A percentile compares a stretch with the other conserved stretches of the same genome.
Conservation (phyloP, 2,329 filamentous ascomycete genomes). For the Didymella glomerata region DNA sequence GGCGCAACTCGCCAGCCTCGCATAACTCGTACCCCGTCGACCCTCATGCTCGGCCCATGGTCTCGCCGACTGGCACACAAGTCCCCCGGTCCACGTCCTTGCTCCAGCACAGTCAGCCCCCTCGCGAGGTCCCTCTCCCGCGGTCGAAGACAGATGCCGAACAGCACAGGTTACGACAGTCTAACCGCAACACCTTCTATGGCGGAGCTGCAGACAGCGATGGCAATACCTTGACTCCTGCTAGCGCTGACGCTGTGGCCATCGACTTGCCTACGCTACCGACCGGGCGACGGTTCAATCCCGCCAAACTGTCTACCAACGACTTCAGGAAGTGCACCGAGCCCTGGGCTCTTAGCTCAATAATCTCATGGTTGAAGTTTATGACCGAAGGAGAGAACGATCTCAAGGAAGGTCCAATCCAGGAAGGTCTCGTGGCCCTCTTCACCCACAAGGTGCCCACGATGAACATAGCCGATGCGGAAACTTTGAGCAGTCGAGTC, state of each 20-base stretch:
- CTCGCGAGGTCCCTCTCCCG: conserved; percentile 80
- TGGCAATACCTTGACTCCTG: conserved; percentile 66
- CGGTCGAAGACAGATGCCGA: conserved; percentile 95
- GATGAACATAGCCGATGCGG: conserved; percentile 97
- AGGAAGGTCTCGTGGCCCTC: conserved; percentile 85
- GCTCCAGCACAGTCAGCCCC: conserved; percentile 81
- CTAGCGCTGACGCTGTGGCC: conserved; percentile 61
- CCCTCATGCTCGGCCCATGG: conserved; percentile 43
- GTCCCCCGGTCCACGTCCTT: conserved; percentile 66
- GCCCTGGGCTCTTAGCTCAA: conserved; percentile 91
- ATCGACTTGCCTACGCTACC: conserved; percentile 88
- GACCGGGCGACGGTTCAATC: conserved; percentile 81
- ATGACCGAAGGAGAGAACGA: conserved; percentile 93
- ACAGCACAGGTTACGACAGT: conserved; percentile 58
- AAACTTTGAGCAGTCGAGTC: conserved; percentile 80
- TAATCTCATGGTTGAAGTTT: conserved; percentile 84
- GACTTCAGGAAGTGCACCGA: conserved; percentile 88
- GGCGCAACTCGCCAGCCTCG: conserved; percentile 45
- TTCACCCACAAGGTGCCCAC: conserved; percentile 96
- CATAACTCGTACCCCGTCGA: conserved; percentile 45
- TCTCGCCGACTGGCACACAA: conserved; percentile 41
- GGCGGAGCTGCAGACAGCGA: conserved; percentile 47
- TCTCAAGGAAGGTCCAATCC: conserved; percentile 81
- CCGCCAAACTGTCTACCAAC: conserved; percentile 78
- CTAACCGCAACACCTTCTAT: conserved; percentile 49